Percentiles rank a stretch among this genome's conserved stretches.
These are phyloP conservation scores for Aureobasidium uvarum DNA, from an alignment of 2,329 filamentous ascomycete genomes.

Conservation along the genomic window DNA sequence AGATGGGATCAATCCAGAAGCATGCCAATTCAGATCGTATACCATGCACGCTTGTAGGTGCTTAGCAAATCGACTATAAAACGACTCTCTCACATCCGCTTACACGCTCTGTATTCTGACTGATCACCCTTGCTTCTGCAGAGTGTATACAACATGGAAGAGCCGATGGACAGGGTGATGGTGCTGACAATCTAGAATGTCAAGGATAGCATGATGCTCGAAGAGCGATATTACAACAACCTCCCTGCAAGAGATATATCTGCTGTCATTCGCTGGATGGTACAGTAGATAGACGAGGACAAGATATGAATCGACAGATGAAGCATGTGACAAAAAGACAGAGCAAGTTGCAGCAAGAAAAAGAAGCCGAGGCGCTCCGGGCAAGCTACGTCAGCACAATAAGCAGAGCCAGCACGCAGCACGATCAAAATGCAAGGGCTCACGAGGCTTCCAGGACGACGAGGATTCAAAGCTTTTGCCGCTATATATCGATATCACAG, in stretches of 20 bases:
- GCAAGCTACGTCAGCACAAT: constrained; percentile 19
- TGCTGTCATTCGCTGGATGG: neutral
- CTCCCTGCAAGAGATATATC: neutral
- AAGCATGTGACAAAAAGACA: neutral
- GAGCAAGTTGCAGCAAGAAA: neutral
- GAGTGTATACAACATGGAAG: neutral
- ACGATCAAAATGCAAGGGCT: constrained; percentile 7
- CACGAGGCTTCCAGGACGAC: neutral
- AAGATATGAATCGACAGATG: neutral
- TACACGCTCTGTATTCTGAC: neutral
- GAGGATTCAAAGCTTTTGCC: neutral
- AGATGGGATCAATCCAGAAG: no score
- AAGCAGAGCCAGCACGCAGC: neutral
- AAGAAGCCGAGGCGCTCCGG: constrained; percentile 9
- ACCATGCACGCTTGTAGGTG: no score
- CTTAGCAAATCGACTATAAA: fast-evolving
- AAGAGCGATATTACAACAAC: neutral
- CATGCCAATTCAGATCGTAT: no score
- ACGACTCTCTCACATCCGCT: neutral
- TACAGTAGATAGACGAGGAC: neutral
- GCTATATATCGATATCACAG: neutral
- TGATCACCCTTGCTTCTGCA: neutral
- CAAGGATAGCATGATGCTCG: neutral
- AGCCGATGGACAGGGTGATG: neutral
- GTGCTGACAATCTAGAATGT: neutral